These are phyloP conservation scores for Logfia minima DNA, from an alignment of 129 eudicot genomes.

Conservation along the genomic window DNA sequence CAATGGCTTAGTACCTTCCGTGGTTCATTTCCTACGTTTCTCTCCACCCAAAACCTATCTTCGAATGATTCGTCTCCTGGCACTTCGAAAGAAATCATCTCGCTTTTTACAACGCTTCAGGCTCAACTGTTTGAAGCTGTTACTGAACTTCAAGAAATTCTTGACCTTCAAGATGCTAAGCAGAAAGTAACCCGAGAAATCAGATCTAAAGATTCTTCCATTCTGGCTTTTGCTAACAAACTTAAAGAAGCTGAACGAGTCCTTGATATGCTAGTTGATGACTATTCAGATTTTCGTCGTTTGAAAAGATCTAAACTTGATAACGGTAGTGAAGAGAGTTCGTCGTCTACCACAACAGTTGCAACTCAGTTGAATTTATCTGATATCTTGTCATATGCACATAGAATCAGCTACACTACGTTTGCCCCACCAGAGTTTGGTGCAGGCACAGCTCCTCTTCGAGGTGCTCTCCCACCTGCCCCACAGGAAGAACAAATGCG, in stretches of 20 bases:
- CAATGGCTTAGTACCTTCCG: constrained; percentile 79
- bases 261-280: constrained; percentile 87
- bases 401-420: constrained; percentile 89
- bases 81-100: constrained; percentile 57
- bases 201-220: constrained; percentile 61
- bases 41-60: constrained; percentile 53
- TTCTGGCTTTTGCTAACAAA: constrained; percentile 73
- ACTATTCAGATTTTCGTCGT: constrained; percentile 76
- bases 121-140: constrained; percentile 84
- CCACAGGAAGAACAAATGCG: constrained; percentile 99
- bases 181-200: constrained; percentile 68
- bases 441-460: constrained; percentile 79
- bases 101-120: constrained; percentile 69
- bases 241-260: constrained; percentile 81
- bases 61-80: constrained; percentile 48
- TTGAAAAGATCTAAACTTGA: constrained; percentile 62
- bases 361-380: constrained; percentile 66
- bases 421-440: constrained; percentile 98
- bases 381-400: constrained; percentile 80
- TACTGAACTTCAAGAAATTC: constrained; percentile 93
- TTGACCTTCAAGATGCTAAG: constrained; percentile 85
- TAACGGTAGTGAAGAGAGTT: constrained; percentile 37
- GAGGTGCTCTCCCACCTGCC: constrained; percentile 96
- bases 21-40: constrained; percentile 79
- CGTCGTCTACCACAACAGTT: constrained; percentile 58